Percentiles rank a stretch among this genome's conserved stretches.
Evolutionary conservation across 176 grass and related monocot genomes (phyloP).

Genomic region (Miscanthus lutarioriparius): DNA sequence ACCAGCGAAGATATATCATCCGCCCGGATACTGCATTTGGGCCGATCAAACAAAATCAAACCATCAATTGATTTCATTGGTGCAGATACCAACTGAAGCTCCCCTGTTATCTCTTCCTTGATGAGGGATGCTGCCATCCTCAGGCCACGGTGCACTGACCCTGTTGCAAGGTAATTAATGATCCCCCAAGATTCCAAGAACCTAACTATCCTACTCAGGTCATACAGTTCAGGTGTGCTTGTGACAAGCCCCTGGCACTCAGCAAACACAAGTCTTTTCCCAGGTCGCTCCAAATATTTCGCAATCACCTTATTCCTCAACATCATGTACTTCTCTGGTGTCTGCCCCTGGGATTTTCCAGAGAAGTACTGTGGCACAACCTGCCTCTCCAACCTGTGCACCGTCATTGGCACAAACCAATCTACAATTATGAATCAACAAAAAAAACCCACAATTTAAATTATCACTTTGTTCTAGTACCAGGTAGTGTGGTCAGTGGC

Average conservation of each 20-base stretch:
- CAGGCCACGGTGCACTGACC: conserved; percentile 70
- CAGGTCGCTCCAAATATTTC: conserved; percentile 73
- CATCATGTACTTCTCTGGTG: conserved; percentile 70
- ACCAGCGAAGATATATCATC: conserved; percentile 54
- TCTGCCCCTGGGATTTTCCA: conserved; percentile 74
- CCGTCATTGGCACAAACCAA: conserved; percentile 69
- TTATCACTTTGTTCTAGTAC: not conserved
- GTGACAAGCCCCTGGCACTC: conserved; percentile 85
- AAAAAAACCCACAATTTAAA: not conserved
- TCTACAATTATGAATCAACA: conserved; percentile 48
- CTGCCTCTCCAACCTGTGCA: conserved; percentile 87
- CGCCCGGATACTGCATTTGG: conserved; percentile 69
- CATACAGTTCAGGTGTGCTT: conserved; percentile 74
- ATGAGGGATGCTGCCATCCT: conserved; percentile 77
- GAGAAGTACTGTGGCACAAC: conserved; percentile 88
- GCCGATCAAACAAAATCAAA: conserved; percentile 91
- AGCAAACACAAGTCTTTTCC: conserved; percentile 69
- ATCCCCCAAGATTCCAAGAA: conserved; percentile 96
- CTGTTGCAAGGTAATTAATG: conserved; percentile 87
- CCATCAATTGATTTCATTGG: conserved; percentile 95
- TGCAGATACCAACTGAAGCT: conserved; percentile 77
- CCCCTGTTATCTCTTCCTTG: conserved; percentile 74
- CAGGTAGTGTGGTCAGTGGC: not conserved
- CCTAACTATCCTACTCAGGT: conserved; percentile 85
- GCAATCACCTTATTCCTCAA: conserved; percentile 90